These are phyloP conservation scores for Fusarium sp. DNA, from an alignment of 2,329 filamentous ascomycete genomes.

Conservation along the genomic window DNA sequence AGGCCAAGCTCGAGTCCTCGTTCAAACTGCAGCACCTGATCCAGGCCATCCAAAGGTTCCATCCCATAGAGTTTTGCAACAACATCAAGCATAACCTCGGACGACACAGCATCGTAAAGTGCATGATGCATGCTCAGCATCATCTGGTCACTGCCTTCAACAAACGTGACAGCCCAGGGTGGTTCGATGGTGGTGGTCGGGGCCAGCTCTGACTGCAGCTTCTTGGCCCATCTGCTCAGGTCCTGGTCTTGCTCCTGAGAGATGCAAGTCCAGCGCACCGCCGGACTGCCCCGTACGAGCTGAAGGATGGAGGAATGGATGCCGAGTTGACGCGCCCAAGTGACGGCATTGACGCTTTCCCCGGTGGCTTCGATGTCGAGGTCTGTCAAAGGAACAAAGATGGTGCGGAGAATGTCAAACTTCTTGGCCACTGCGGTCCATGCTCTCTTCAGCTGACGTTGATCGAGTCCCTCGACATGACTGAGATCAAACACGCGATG, in stretches of 20 bases:
- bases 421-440: slow-evolving; percentile 7
- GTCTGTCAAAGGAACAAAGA: slow-evolving; percentile 13
- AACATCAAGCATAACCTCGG: background rate
- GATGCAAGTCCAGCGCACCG: background rate
- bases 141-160: background rate
- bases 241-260: too few species aligned
- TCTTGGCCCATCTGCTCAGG: background rate
- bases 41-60: too few species aligned
- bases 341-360: too few species aligned
- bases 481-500: slow-evolving; percentile 20
- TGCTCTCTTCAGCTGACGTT: slow-evolving; percentile 7
- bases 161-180: slow-evolving; percentile 16
- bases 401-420: slow-evolving; percentile 17
- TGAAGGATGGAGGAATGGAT: slow-evolving; percentile 13
- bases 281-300: background rate
- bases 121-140: slow-evolving; percentile 30
- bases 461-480: slow-evolving; percentile 10
- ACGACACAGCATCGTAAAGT: slow-evolving; percentile 7
- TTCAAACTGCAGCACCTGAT: too few species aligned
- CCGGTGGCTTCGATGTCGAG: background rate
- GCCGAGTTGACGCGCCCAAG: slow-evolving; percentile 6
- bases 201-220: slow-evolving; percentile 3
- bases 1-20: slow-evolving; percentile 2
- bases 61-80: slow-evolving; percentile 13
- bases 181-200: background rate